These are phyloP conservation scores for Spongospora subterranea DNA, from an alignment of 208 protist genomes.

Conservation along the genomic window DNA sequence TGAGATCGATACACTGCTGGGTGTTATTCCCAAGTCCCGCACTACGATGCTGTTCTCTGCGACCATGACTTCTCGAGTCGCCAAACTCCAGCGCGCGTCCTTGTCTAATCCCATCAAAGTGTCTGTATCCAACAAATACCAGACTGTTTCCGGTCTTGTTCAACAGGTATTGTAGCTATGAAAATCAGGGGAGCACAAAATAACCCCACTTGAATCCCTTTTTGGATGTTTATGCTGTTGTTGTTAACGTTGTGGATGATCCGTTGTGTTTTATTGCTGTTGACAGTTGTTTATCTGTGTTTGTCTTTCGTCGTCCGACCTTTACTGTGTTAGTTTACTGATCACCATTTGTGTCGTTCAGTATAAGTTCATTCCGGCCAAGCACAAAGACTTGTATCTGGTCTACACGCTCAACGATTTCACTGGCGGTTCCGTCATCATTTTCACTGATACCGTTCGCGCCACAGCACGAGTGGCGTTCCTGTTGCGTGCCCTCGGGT, in stretches of 20 bases:
- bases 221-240: too few species aligned
- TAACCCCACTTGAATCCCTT: too few species aligned
- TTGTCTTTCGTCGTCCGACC: too few species aligned
- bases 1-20: conserved; percentile 62
- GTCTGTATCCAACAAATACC: conserved; percentile 58
- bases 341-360: background rate
- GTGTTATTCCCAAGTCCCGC: conserved; percentile 56
- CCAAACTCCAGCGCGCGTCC: conserved; percentile 62
- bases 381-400: conserved; percentile 61
- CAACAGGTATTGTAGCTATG: conserved; percentile 13
- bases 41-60: conserved; percentile 64
- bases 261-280: too few species aligned
- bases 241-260: too few species aligned
- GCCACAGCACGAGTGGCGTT: conserved; percentile 14
- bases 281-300: too few species aligned
- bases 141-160: conserved; percentile 18
- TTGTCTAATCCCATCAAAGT: conserved; percentile 63
- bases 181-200: too few species aligned
- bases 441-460: conserved; percentile 32
- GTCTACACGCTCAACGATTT: conserved; percentile 61
- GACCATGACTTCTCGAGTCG: conserved; percentile 60
- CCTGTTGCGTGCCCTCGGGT: conserved; percentile 56
- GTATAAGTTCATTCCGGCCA: conserved; percentile 63
- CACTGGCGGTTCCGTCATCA: conserved; percentile 27
- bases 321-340: background rate